Conservation (phyloP, 2,329 filamentous ascomycete genomes). For the Cryoendolithus antarcticus region DNA sequence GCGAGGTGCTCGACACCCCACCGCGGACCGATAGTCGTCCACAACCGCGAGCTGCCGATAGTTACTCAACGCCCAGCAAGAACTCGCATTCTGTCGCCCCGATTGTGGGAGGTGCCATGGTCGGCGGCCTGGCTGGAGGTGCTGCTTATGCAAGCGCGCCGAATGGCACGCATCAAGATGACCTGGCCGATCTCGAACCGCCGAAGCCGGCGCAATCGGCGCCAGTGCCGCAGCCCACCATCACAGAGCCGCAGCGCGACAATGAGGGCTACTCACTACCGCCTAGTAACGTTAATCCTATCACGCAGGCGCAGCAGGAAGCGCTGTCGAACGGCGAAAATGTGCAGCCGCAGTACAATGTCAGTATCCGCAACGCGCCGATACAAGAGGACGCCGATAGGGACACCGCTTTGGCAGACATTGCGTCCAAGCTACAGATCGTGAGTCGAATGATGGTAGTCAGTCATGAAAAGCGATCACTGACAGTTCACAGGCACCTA, state of each 20-base stretch:
- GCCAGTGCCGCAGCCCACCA: slow-evolving; percentile 4
- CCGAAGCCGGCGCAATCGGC: slow-evolving; percentile 15
- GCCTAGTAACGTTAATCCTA: slow-evolving; percentile 42
- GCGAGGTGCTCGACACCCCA: slow-evolving; percentile 18
- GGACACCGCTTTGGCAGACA: slow-evolving; percentile 60
- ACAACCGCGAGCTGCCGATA: background rate
- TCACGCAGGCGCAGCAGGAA: slow-evolving; percentile 62
- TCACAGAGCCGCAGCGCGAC: slow-evolving; percentile 31
- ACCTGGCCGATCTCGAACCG: slow-evolving; percentile 22
- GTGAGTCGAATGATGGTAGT: slow-evolving; percentile 25
- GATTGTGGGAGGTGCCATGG: background rate
- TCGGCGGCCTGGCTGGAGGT: slow-evolving; percentile 1
- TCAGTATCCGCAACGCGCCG: slow-evolving; percentile 67
- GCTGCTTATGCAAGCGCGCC: slow-evolving; percentile 9
- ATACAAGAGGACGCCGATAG: slow-evolving; percentile 62
- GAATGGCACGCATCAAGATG: slow-evolving; percentile 21
- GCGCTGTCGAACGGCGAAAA: slow-evolving; percentile 39
- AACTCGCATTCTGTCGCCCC: slow-evolving; percentile 1
- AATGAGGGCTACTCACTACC: slow-evolving; percentile 66
- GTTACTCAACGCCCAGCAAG: background rate
- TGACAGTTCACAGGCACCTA: too few species aligned
- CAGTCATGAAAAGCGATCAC: background rate
- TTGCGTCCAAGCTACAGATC: slow-evolving; percentile 59
- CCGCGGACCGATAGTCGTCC: too few species aligned
- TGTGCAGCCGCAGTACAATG: slow-evolving; percentile 54